phyloP scores from a whole-genome alignment of 2,329 filamentous ascomycete genomes.

The Trichoderma semiorbis region DNA sequence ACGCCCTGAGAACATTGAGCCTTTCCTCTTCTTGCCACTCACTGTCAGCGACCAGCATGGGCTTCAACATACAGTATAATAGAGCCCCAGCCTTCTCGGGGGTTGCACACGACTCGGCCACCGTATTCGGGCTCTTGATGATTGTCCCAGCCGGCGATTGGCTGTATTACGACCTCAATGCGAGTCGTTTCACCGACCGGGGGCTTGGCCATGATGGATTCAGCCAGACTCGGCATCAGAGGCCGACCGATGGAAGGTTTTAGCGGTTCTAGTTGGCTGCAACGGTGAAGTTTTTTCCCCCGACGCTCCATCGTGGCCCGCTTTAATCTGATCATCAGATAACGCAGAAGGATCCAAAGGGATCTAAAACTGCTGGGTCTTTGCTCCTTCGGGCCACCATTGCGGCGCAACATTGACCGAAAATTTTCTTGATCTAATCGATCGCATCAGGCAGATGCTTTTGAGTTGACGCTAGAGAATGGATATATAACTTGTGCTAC shows the following conservation, averaged over 20 bases:
- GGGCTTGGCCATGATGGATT: neutral
- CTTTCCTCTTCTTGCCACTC: neutral
- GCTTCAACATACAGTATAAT: neutral
- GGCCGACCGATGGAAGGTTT: neutral
- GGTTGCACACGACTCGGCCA: neutral
- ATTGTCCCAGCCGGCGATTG: neutral
- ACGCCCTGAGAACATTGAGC: neutral
- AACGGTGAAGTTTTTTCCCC: neutral
- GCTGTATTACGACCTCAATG: neutral
- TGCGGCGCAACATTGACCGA: neutral
- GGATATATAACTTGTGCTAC: conserved; percentile 8
- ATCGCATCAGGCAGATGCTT: conserved; percentile 12
- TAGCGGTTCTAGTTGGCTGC: neutral
- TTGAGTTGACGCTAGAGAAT: conserved; percentile 6
- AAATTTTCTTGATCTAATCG: conserved; percentile 7
- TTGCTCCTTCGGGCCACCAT: neutral
- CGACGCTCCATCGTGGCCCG: neutral
- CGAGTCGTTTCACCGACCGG: neutral
- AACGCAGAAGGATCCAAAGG: neutral
- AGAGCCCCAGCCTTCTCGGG: neutral
- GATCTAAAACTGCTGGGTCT: neutral
- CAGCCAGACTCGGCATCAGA: neutral
- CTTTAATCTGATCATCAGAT: conserved; percentile 16
- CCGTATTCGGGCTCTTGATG: neutral
- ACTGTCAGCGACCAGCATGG: neutral